A percentile compares a stretch with the other conserved stretches of the same genome.
These are phyloP conservation scores for Gossypium lobatum DNA, from an alignment of 441 rosid genomes.

Conservation along the genomic window DNA sequence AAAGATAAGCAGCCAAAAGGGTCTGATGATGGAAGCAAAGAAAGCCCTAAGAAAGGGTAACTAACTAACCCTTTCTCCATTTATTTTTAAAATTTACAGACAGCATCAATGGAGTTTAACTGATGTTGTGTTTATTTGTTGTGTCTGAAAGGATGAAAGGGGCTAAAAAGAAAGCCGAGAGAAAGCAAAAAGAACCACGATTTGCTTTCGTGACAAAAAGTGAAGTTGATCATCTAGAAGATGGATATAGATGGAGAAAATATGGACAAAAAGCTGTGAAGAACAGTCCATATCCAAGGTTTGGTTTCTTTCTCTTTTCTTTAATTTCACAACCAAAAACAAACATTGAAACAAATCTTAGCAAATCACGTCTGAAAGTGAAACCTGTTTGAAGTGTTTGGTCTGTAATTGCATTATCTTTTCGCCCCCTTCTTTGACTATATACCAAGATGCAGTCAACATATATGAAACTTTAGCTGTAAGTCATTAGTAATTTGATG, in stretches of 20 bases:
- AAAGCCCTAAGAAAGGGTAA: constrained; percentile 42
- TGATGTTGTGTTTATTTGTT: constrained; percentile 3
- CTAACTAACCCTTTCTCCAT: constrained; percentile 9
- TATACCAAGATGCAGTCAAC: not conserved
- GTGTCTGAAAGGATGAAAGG: constrained; percentile 30
- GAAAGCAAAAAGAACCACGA: constrained; percentile 43
- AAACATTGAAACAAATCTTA: not conserved
- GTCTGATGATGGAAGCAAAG: constrained; percentile 32
- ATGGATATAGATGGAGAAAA: constrained; percentile 73
- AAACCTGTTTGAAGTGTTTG: not conserved
- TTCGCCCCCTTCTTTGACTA: constrained; percentile 8
- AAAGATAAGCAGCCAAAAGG: constrained; percentile 25
- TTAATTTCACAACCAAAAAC: not conserved
- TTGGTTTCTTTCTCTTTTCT: constrained; percentile 5
- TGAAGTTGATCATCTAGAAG: constrained; percentile 68
- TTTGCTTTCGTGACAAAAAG: constrained; percentile 73
- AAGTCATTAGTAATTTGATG: not conserved
- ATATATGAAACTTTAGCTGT: not conserved
- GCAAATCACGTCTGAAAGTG: not conserved
- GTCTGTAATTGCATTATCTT: not conserved
- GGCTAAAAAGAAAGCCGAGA: constrained; percentile 43
- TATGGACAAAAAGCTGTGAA: constrained; percentile 76
- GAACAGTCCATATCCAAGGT: constrained; percentile 69
- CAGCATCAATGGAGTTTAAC: not conserved
- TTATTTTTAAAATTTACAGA: not conserved